Evolutionary conservation across 176 grass and related monocot species (phyloP).

Genomic region (Ensete ventricosum): DNA sequence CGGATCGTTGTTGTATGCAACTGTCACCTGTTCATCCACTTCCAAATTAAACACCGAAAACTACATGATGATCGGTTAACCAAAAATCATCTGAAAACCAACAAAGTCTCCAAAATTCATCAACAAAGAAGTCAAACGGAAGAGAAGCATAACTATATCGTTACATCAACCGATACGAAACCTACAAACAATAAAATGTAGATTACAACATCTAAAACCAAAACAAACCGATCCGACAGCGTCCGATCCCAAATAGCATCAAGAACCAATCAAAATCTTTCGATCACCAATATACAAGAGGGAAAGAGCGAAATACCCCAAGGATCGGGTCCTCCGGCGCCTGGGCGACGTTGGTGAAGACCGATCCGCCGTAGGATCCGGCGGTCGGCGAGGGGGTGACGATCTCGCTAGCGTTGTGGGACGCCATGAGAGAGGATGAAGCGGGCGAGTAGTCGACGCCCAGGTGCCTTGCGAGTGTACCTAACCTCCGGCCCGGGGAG

Average conservation of each 20-base stretch:
- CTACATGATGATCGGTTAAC: not conserved
- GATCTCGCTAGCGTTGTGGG: not conserved
- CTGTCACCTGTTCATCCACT: constrained; percentile 48
- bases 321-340: constrained; percentile 96
- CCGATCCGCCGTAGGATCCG: constrained; percentile 36
- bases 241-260: not conserved
- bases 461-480: constrained; percentile 69
- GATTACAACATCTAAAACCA: not conserved
- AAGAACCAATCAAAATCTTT: not conserved
- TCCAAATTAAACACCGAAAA: constrained; percentile 12
- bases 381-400: constrained; percentile 27
- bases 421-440: constrained; percentile 15
- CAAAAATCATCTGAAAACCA: not conserved
- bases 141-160: not conserved
- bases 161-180: not conserved
- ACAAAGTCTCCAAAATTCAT: not conserved
- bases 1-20: constrained; percentile 97
- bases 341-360: constrained; percentile 59
- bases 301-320: constrained; percentile 30
- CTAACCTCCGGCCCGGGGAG: constrained; percentile 57
- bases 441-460: constrained; percentile 22
- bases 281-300: not conserved
- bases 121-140: not conserved
- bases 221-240: not conserved
- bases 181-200: constrained; percentile 14